Evolutionary conservation across 2,329 filamentous ascomycete genomes (phyloP), one percentile per base, ranked within the genome.

Genomic region (Colletotrichum sp.): DNA sequence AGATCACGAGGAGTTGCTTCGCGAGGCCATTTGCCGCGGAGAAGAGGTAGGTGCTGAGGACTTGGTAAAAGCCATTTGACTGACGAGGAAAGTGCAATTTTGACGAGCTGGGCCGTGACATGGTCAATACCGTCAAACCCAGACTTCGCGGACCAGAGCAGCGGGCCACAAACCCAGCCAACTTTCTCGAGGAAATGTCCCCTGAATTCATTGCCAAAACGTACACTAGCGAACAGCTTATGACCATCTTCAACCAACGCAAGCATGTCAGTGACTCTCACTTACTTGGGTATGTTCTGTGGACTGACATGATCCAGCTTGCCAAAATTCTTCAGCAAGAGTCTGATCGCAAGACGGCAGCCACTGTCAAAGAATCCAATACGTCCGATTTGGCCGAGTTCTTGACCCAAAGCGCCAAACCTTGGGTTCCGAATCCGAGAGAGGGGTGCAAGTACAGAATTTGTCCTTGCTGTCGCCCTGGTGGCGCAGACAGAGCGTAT

Each of bases 381-480:
- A 64, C 64, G 28, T 61, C 61, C 43, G 57, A 63, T 4, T 30
- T 73, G 32, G 73, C 58, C 12, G 69, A 67, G 10, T 64, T 58
- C 15, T 60, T 75, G 15, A 64, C 48, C n/a, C 38, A 66, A 10
- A 65, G 24, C 21, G 26, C 52, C 28, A 79, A 82, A 69, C 83
- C 85, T 16, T 89, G 87, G 87, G 78, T 87, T 8, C 82, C 84
- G 21, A 76, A 76, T 48, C 76, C 80, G 24, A 79, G 79, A 1
- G 78, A 84, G 1, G 88, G 91, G 79, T 92, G 91, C 75, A 84
- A 86, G 58, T 88, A 86, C 82, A 90, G 84, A 75, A 84, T 87
- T 57, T 93, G 91, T 76, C 85, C 86, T 5, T 75, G 73, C 8
- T 92, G 91, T 77, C 87, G 89, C 5, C 86, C 86, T 6, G 82